Evolutionary conservation across 192 early-diverging fungal genomes (phyloP).

Genomic region (Entomortierella parvispora): DNA sequence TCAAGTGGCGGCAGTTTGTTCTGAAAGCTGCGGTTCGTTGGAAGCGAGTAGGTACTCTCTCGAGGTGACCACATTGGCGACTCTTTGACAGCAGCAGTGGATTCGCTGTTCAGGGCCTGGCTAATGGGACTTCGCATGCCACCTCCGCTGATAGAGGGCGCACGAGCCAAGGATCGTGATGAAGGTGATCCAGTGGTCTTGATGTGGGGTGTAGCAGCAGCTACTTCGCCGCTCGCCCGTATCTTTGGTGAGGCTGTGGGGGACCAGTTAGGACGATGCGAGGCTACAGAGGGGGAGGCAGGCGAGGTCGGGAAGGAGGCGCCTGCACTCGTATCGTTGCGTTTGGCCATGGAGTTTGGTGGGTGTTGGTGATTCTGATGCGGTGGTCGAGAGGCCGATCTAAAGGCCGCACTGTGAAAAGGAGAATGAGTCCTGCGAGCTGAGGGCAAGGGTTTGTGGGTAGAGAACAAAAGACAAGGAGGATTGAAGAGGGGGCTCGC

Average conservation of each 20-base stretch:
- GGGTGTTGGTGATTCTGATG: too few species aligned
- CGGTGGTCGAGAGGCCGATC: too few species aligned
- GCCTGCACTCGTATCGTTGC: slow-evolving; percentile 15
- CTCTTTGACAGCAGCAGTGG: slow-evolving; percentile 16
- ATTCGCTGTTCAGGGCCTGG: slow-evolving; percentile 4
- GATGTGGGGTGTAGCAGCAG: not conserved
- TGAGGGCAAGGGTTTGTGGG: too few species aligned
- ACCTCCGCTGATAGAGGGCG: slow-evolving; percentile 2
- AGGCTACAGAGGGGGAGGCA: slow-evolving; percentile 4
- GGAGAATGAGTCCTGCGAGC: too few species aligned
- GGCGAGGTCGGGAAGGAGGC: not conserved
- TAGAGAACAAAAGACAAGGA: too few species aligned
- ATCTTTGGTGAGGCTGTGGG: slow-evolving; percentile 4
- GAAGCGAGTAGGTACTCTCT: slow-evolving; percentile 23
- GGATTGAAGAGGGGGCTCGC: too few species aligned
- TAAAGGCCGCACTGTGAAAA: too few species aligned
- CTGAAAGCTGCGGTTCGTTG: slow-evolving; percentile 18
- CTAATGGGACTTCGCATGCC: not conserved
- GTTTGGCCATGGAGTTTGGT: slow-evolving; percentile 23
- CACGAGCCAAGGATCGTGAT: slow-evolving; percentile 2
- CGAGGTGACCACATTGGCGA: slow-evolving; percentile 34
- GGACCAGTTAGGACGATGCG: not conserved
- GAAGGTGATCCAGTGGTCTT: slow-evolving; percentile 4
- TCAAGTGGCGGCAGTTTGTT: slow-evolving; percentile 39
- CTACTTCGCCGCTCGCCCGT: not conserved